Percentiles rank a stretch among this genome's conserved stretches.
These are phyloP conservation scores for Chalaropsis thielavioides DNA, from an alignment of 2,329 filamentous ascomycete genomes.

Conservation along the genomic window DNA sequence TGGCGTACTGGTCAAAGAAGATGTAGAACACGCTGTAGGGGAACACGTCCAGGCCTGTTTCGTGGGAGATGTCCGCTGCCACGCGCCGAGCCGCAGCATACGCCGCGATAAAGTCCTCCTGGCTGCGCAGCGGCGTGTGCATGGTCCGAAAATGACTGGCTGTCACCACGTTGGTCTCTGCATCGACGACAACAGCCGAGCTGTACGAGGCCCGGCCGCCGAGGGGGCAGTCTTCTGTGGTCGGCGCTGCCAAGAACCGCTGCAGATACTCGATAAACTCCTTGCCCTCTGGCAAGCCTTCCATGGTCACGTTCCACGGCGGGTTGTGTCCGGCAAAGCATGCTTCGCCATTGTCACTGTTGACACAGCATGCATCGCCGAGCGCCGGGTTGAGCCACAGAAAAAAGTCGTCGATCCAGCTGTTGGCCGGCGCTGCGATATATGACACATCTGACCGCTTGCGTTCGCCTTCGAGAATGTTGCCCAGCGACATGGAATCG, in stretches of 20 bases:
- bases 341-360: constrained; percentile 40
- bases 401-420: constrained; percentile 95
- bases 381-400: constrained; percentile 85
- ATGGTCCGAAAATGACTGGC: constrained; percentile 86
- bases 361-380: constrained; percentile 54
- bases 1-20: constrained; percentile 94
- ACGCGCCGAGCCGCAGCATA: constrained; percentile 85
- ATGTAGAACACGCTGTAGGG: constrained; percentile 97
- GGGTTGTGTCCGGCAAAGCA: constrained; percentile 71
- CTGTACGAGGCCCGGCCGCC: constrained; percentile 81
- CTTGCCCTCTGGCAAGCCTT: constrained; percentile 82
- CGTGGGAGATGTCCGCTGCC: constrained; percentile 54
- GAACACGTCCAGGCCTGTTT: constrained; percentile 71
- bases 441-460: constrained; percentile 81
- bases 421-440: constrained; percentile 75
- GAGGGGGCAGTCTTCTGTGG: constrained; percentile 70
- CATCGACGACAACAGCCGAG: constrained; percentile 66
- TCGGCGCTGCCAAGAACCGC: constrained; percentile 69
- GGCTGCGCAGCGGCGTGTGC: constrained; percentile 73
- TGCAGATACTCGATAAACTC: constrained; percentile 80
- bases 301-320: constrained; percentile 76
- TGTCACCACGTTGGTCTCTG: constrained; percentile 49
- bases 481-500: constrained; percentile 66
- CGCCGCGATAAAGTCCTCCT: constrained; percentile 82
- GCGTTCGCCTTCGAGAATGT: constrained; percentile 84